phyloP scores from a whole-genome alignment of 2,329 filamentous ascomycete species.

The Emergomyces pasteurianus region DNA sequence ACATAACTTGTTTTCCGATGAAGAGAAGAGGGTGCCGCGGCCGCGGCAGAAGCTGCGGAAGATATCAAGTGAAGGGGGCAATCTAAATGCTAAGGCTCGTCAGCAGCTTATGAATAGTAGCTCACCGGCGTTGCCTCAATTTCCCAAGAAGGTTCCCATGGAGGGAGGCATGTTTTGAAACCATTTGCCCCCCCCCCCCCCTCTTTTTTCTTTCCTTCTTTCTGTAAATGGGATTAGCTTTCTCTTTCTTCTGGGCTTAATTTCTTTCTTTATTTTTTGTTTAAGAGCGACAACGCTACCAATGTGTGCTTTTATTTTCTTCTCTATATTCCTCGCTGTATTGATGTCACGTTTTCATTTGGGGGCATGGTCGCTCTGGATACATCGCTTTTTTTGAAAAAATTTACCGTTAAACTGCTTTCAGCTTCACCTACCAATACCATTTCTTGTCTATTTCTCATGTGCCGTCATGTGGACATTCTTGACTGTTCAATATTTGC shows the following conservation, averaged over 20 bases:
- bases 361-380: not conserved
- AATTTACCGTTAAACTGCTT: too few relatives aligned
- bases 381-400: not conserved
- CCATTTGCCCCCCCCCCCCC: too few relatives aligned
- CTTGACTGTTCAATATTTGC: not conserved
- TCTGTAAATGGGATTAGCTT: not conserved
- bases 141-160: constrained; percentile 19
- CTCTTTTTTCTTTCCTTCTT: too few relatives aligned
- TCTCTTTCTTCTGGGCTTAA: constrained; percentile 1
- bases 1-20: constrained; percentile 34
- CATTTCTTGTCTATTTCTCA: not conserved
- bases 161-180: constrained; percentile 31
- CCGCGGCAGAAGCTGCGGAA: constrained; percentile 35
- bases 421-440: not conserved
- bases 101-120: constrained; percentile 24
- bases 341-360: not conserved
- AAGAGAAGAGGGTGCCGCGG: constrained; percentile 25
- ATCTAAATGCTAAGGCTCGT: constrained; percentile 34
- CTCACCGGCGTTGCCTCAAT: constrained; percentile 22
- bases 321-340: not conserved
- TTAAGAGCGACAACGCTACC: not conserved
- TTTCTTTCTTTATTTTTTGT: not conserved
- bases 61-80: constrained; percentile 39
- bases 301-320: not conserved
- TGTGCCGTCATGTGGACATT: not conserved